These are phyloP conservation scores for Polytrichum formosum DNA, from an alignment of 225 moss, liverwort and hornwort genomes.

Conservation along the genomic window DNA sequence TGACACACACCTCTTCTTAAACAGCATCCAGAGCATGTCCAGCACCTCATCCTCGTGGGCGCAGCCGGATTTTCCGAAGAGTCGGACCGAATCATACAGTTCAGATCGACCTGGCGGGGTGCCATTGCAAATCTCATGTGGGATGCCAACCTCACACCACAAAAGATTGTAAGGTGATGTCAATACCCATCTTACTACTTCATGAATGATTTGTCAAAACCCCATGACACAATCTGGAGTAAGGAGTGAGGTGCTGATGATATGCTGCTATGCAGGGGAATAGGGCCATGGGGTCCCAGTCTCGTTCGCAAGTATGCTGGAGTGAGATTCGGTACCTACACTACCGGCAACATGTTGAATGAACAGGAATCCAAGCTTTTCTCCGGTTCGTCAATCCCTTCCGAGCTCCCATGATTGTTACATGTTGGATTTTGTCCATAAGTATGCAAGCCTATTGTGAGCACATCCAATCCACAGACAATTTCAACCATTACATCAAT, in stretches of 20 bases:
- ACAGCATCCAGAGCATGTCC: conserved; percentile 91
- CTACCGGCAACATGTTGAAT: conserved; percentile 50
- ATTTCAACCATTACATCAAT: no score
- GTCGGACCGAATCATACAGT: conserved; percentile 59
- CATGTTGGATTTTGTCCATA: not conserved
- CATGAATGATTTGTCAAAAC: no score
- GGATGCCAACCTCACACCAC: conserved; percentile 87
- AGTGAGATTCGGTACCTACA: conserved; percentile 72
- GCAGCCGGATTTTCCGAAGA: conserved; percentile 61
- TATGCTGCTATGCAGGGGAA: conserved; percentile 33
- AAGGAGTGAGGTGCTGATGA: no score
- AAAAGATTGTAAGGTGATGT: conserved; percentile 61
- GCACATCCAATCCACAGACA: no score
- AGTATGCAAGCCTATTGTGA: not conserved
- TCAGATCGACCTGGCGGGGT: conserved; percentile 76
- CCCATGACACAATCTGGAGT: no score
- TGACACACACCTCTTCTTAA: no score
- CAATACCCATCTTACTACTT: no score
- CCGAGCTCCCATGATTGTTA: not conserved
- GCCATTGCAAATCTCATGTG: conserved; percentile 72
- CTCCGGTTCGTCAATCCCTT: conserved; percentile 26
- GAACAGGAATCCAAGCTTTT: conserved; percentile 64
- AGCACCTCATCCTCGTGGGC: conserved; percentile 88
- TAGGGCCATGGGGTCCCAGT: conserved; percentile 94
- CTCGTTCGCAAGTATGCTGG: conserved; percentile 80